Evolutionary conservation across 805 yeast genomes (phyloP).

Genomic region (Danielia oregonensis): DNA sequence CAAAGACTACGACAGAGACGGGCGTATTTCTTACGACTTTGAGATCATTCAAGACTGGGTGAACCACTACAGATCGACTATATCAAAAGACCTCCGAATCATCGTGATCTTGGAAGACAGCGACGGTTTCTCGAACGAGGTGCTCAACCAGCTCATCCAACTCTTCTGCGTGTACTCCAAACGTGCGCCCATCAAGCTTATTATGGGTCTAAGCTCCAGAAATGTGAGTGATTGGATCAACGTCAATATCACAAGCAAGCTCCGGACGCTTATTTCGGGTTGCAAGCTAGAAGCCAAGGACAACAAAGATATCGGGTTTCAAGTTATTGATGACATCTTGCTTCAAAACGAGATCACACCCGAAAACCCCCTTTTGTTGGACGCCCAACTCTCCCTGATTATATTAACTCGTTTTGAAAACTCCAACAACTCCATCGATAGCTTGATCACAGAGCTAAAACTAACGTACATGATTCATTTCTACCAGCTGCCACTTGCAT

Average conservation of each 20-base stretch:
- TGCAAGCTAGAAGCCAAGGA: slow-evolving; percentile 31
- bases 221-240: slow-evolving; percentile 38
- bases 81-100: slow-evolving; percentile 14
- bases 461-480: slow-evolving; percentile 37
- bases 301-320: slow-evolving; percentile 30
- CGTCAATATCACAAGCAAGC: slow-evolving; percentile 27
- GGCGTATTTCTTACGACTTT: slow-evolving; percentile 32
- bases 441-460: slow-evolving; percentile 34
- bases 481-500: slow-evolving; percentile 35
- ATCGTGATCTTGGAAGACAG: slow-evolving; percentile 36
- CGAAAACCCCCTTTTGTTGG: slow-evolving; percentile 19
- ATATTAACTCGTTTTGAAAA: slow-evolving; percentile 32
- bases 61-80: slow-evolving; percentile 9
- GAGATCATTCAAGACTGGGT: slow-evolving; percentile 35
- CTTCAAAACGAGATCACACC: slow-evolving; percentile 22
- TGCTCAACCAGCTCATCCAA: slow-evolving; percentile 33
- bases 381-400: slow-evolving; percentile 24
- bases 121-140: slow-evolving; percentile 30
- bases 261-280: slow-evolving; percentile 24
- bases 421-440: slow-evolving; percentile 40
- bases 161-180: slow-evolving; percentile 23
- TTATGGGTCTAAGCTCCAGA: slow-evolving; percentile 34
- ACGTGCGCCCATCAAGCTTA: slow-evolving; percentile 29
- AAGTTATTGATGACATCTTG: slow-evolving; percentile 31
- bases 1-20: slow-evolving; percentile 17